A percentile compares a stretch with the other conserved stretches of the same genome.
Conservation (phyloP, 2,329 filamentous ascomycete species). For the Paraphoma chrysanthemicola region DNA sequence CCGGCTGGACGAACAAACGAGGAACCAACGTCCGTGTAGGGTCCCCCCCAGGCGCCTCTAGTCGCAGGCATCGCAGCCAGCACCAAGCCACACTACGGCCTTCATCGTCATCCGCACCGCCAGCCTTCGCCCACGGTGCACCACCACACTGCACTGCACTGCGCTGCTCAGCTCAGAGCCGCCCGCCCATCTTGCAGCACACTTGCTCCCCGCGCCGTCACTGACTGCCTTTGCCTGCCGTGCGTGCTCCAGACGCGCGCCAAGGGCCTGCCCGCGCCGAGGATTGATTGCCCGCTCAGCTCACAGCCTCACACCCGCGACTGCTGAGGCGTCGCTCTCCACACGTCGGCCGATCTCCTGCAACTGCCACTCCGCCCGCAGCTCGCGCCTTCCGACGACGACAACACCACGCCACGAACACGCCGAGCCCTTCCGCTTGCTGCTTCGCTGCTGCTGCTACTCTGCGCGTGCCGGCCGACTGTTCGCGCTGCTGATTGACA, state of each 20-base stretch:
- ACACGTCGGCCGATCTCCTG: slow-evolving; percentile 18
- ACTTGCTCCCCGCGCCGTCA: neutral
- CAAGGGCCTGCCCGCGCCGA: slow-evolving; percentile 1
- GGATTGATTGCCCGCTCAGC: slow-evolving; percentile 10
- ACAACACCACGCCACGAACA: neutral
- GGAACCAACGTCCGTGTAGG: neutral
- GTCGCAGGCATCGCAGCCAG: slow-evolving; percentile 6
- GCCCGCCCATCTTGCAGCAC: neutral
- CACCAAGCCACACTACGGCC: slow-evolving; percentile 8
- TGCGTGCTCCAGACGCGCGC: neutral
- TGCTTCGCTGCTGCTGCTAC: neutral
- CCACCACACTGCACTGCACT: neutral
- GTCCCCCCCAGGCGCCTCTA: neutral
- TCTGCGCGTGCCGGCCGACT: neutral
- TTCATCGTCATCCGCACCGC: slow-evolving; percentile 30
- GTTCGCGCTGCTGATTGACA: too few species aligned
- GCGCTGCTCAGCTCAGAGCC: neutral
- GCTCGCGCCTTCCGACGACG: neutral
- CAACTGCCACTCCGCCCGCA: slow-evolving; percentile 4
- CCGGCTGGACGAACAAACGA: slow-evolving; percentile 1
- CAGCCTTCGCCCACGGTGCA: slow-evolving; percentile 6
- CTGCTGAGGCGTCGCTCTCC: slow-evolving; percentile 21
- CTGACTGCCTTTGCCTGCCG: neutral
- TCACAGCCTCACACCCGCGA: slow-evolving; percentile 23
- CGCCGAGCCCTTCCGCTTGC: too few species aligned